Evolutionary conservation across 2,329 filamentous ascomycete species (phyloP), one percentile per base, ranked within the genome.

Genomic region (Lachnellula suecica): DNA sequence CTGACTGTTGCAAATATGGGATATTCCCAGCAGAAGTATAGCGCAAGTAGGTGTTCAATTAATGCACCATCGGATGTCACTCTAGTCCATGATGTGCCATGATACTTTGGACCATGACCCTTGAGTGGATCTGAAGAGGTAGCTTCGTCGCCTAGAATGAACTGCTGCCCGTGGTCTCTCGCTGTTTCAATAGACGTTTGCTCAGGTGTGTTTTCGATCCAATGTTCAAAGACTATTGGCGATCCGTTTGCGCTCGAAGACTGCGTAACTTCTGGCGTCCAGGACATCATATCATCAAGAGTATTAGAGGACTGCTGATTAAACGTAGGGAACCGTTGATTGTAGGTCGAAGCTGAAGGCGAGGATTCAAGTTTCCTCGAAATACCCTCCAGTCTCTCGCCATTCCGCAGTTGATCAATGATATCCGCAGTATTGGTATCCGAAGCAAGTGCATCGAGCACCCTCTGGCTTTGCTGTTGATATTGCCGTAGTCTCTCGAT

Each of bases 21-120:
- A 66, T 91, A 89, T 59, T 87, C 82, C 80, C 86, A 90, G 70
- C 84, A 87, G 58, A 89, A 89, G 68, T 88, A 89, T 25, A 88
- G 72, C 0, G 79, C 75, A 42, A 88, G 68, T 9, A 88, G 74
- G 59, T 85, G 83, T 56, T 83, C 75, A 1, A 89, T 79, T 17
- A 88, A 74, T 11, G 66, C 69, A n/a, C 73, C 61, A 58, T 88
- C 83, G 2, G 66, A 63, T 1, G 83, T 86, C 31, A 88, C 76
- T 37, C 63, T 73, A 2, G 85, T 87, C 85, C 85, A 89, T 10
- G 44, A 25, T 23, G 27, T 20, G 20, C 23, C 20, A 13, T 15
- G 8, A 15, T 31, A 8, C 8, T 31, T 15, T 31, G 29, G 15
- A 31, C 29, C 15, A 31, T 31, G 29, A 31, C 15, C 8, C 8